Evolutionary conservation across 139 green algal species (phyloP).

Genomic region (Closterium sp.): DNA sequence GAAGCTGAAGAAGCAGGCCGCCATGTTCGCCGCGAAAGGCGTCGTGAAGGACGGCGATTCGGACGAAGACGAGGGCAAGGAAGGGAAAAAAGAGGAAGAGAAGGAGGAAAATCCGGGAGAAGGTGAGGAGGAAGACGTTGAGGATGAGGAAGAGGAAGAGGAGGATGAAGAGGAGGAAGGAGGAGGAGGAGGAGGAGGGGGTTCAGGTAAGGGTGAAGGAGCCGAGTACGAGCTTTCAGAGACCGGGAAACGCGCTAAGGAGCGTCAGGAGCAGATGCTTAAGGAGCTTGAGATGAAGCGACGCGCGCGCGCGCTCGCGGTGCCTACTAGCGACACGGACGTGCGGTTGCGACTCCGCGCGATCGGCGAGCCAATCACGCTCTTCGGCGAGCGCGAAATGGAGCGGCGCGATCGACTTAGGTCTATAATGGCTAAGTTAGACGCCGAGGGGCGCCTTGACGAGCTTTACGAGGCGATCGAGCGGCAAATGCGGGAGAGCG

Average conservation of each 20-base stretch:
- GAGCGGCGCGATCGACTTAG: constrained; percentile 87
- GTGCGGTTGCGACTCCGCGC: constrained; percentile 70
- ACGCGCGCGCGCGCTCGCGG: constrained; percentile 29
- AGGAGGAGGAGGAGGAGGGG: neutral
- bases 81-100: neutral
- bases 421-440: constrained; percentile 71
- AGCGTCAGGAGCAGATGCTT: constrained; percentile 45
- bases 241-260: constrained; percentile 24
- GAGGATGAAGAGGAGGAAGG: neutral
- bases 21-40: neutral
- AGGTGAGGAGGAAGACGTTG: constrained; percentile 3
- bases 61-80: neutral
- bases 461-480: constrained; percentile 6
- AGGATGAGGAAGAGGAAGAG: neutral
- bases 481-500: constrained; percentile 13
- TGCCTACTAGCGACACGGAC: constrained; percentile 51
- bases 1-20: neutral
- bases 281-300: constrained; percentile 34
- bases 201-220: neutral
- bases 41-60: neutral
- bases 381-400: constrained; percentile 92
- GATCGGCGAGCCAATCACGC: constrained; percentile 85
- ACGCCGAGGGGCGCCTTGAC: constrained; percentile 58
- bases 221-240: constrained; percentile 39
- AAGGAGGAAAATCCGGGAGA: constrained; percentile 1